phyloP scores from a whole-genome alignment of 2,329 filamentous ascomycete species.

The Zymoseptoria pseudotritici region DNA sequence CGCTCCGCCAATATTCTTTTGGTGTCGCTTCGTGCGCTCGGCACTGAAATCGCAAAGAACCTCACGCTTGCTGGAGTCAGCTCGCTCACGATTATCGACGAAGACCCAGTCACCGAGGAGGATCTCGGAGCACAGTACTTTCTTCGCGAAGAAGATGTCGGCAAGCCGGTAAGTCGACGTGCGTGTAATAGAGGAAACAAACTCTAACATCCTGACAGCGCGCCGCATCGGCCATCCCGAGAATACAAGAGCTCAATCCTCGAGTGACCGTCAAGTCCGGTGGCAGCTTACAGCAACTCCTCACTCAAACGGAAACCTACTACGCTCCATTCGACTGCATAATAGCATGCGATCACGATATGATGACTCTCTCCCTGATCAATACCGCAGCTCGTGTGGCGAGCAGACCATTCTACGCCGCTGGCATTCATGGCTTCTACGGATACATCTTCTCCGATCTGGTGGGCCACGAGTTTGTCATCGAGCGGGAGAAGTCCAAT shows the following conservation, averaged over 20 bases:
- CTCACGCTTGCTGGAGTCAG: slow-evolving; percentile 88
- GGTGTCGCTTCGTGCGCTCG: slow-evolving; percentile 78
- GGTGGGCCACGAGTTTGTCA: slow-evolving; percentile 80
- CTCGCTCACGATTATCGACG: slow-evolving; percentile 81
- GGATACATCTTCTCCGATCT: slow-evolving; percentile 94
- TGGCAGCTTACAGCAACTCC: slow-evolving; percentile 50
- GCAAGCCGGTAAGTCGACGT: slow-evolving; percentile 55
- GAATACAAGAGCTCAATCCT: slow-evolving; percentile 80
- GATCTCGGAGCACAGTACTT: slow-evolving; percentile 69
- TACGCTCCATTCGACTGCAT: slow-evolving; percentile 75
- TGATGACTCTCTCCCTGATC: slow-evolving; percentile 65
- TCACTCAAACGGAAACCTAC: slow-evolving; percentile 65
- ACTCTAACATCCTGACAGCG: slow-evolving; percentile 43
- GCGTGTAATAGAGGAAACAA: not conserved
- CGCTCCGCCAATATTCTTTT: slow-evolving; percentile 84
- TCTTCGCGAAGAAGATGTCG: slow-evolving; percentile 63
- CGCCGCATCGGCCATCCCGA: slow-evolving; percentile 69
- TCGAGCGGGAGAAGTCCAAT: slow-evolving; percentile 79
- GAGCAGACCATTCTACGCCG: slow-evolving; percentile 78
- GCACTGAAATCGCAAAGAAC: slow-evolving; percentile 95
- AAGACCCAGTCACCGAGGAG: slow-evolving; percentile 63
- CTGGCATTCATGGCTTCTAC: slow-evolving; percentile 80
- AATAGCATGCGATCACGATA: slow-evolving; percentile 81
- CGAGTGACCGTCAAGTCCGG: slow-evolving; percentile 61
- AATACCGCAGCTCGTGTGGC: slow-evolving; percentile 80